Conservation (phyloP, 768 basidiomycete genomes). For the Rhodocollybia butyracea region DNA sequence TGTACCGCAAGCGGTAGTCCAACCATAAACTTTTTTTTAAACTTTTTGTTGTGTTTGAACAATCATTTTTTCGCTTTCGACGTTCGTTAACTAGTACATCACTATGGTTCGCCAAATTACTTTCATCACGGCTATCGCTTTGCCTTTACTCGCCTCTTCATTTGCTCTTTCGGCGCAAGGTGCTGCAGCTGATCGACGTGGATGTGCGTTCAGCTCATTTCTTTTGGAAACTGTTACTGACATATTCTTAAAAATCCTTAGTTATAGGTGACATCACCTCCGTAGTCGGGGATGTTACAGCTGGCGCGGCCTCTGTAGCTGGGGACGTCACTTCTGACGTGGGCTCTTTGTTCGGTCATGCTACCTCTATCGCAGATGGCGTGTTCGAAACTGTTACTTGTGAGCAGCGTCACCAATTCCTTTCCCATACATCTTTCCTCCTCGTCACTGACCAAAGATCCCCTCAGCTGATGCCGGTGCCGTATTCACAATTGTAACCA, state of each 20-base stretch:
- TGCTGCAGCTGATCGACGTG: conserved; percentile 1
- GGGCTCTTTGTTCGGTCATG: not conserved
- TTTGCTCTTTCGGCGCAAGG: not conserved
- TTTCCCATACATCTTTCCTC: not conserved
- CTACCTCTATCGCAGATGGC: conserved; percentile 1
- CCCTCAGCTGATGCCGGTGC: conserved; percentile 28
- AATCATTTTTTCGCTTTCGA: not conserved
- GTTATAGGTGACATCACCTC: not conserved
- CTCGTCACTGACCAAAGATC: not conserved
- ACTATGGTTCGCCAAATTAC: not conserved
- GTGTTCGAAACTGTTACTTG: conserved; percentile 6
- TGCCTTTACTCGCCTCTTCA: not conserved
- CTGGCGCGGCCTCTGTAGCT: not conserved
- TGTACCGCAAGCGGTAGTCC: no score
- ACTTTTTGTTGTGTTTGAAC: no score
- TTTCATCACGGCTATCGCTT: no score
- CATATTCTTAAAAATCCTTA: not conserved
- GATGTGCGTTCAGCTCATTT: not conserved
- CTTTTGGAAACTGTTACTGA: no score
- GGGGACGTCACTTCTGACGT: not conserved
- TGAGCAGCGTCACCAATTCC: not conserved
- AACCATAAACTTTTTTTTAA: no score
- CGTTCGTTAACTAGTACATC: not conserved
- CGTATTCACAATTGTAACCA: conserved; percentile 32
- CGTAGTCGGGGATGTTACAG: conserved; percentile 2